Evolutionary conservation across 768 basidiomycete genomes (phyloP).

Genomic region (Collybia nuda): DNA sequence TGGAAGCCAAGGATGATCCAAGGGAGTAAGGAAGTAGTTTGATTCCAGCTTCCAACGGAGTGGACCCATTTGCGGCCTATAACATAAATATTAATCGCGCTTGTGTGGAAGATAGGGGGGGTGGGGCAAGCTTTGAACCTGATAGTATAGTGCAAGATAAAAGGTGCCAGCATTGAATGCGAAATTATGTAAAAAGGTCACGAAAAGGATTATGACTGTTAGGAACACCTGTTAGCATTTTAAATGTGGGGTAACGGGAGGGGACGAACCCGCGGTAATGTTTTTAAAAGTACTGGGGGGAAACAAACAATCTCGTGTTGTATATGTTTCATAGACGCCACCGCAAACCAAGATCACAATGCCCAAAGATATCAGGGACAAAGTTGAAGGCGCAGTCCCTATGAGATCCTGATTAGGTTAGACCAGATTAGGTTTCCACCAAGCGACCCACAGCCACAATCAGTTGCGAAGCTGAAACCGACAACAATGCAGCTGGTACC

Average conservation of each 20-base stretch:
- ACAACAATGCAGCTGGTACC: slow-evolving; percentile 75
- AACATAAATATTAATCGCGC: slow-evolving; percentile 3
- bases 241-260: slow-evolving; percentile 7
- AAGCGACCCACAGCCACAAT: slow-evolving; percentile 60
- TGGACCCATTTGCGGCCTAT: slow-evolving; percentile 69
- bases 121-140: slow-evolving; percentile 42
- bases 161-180: slow-evolving; percentile 85
- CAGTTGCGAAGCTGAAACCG: slow-evolving; percentile 76
- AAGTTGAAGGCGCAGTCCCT: slow-evolving; percentile 68
- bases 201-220: slow-evolving; percentile 61
- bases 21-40: slow-evolving; percentile 82
- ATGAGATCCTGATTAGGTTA: slow-evolving; percentile 16
- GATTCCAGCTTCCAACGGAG: slow-evolving; percentile 72
- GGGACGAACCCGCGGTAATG: slow-evolving; percentile 53
- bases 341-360: slow-evolving; percentile 52
- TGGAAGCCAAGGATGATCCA: slow-evolving; percentile 80
- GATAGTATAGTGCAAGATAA: slow-evolving; percentile 82
- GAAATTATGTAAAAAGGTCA: slow-evolving; percentile 81
- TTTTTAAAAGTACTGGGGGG: slow-evolving; percentile 63
- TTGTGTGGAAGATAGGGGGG: slow-evolving; percentile 7
- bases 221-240: slow-evolving; percentile 14
- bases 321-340: slow-evolving; percentile 67
- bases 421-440: slow-evolving; percentile 1
- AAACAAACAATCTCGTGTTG: slow-evolving; percentile 70
- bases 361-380: slow-evolving; percentile 60